Evolutionary conservation across 768 basidiomycete genomes (phyloP), one percentile per base, ranked within the genome.

Genomic region (Termitomyces sp.): DNA sequence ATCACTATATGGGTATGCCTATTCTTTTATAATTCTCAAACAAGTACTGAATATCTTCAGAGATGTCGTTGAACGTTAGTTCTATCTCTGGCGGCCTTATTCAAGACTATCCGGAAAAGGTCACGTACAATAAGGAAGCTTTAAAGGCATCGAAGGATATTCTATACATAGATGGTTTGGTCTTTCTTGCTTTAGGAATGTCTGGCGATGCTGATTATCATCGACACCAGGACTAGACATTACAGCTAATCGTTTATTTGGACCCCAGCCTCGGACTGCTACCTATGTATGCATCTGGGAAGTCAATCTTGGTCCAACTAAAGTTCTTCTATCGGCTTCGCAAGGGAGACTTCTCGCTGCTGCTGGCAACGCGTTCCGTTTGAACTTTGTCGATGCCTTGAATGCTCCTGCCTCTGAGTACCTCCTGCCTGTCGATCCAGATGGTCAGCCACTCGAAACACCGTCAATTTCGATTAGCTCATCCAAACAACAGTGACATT

Each of bases 241-340:
- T 47, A 83, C 84, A 14, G 87, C 91, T 1, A 83, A 97, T 66
- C 84, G 95, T 25, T 74, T 98, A 11, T 96, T 97, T 66, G 96
- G 96, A 8, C 91, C 92, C 12, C 84, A 86, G 57, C 96, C 96
- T 7, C 81, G 83, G 3, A 90, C 90, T 0, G 73, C 89, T 2
- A 87, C 93, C 1, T 98, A 98, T 65, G 75, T 96, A 5, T 98
- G 95, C 67, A 81, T 97, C 14, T 98, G 96, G 96, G 93, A 96
- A 65, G 82, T 95, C 44, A 73, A 73, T n/a, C 35, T 94, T 17
- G 92, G 92, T 6, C 67, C 77, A 34, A 66, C 91, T 46, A 86
- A 83, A 63, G 78, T 78, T 0, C 65, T 78, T 25, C 59, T 87
- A 19, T 81, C 86, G 2, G 82, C 86, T 8, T 67, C 71, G 16